Base-by-base conservation (phyloP, 768 basidiomycete species). In the Tulasnella sp. region DNA sequence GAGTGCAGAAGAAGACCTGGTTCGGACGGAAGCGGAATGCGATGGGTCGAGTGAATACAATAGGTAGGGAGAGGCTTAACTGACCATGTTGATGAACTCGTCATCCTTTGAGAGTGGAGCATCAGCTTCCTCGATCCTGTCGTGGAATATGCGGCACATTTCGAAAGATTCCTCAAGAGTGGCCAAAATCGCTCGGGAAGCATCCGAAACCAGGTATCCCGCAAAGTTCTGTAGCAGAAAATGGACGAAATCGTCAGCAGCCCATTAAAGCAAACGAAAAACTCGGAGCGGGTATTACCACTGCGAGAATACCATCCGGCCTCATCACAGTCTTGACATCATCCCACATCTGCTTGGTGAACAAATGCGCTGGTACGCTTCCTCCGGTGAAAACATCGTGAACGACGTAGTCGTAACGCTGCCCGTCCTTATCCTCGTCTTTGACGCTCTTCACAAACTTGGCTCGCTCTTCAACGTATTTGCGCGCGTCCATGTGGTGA, bases 381-480 rank as follows among this genome's bases (percentile, higher is more conserved):
- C 97, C 97, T 11, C 96, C 97, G 11, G 95, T 94, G 82, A 97
- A 98, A 80, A 93, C 93, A 80, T 97, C 96, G 79, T 98, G 97
- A 0, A 97, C 85, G 52, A 95, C 88, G 78, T 81, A 83, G 75
- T 81, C 81, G 72, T 76, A 83, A 29, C 54, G n/a, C 74, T 76
- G 52, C 25, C 15, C 52, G 2, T 36, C 25, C 31, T 42, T 68
- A 0, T 1, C 0, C 25, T 37, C 29, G 29, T 49, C 3, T 4
- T 22, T 6, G 49, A 49, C 4, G 49, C 49, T 1, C 3, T 9
- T 34, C 37, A 40, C 7, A 29, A 58, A 68, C 42, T 29, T 38
- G 5, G 71, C 75, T 2, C 75, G 37, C 36, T 39, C 39, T 31
- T 91, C 86, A 79, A 93, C 91, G 80, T 88, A 94, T 25, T 84